Evolutionary conservation across 2,329 filamentous ascomycete genomes (phyloP).

Genomic region (Calonectria pseudoreteaudii): DNA sequence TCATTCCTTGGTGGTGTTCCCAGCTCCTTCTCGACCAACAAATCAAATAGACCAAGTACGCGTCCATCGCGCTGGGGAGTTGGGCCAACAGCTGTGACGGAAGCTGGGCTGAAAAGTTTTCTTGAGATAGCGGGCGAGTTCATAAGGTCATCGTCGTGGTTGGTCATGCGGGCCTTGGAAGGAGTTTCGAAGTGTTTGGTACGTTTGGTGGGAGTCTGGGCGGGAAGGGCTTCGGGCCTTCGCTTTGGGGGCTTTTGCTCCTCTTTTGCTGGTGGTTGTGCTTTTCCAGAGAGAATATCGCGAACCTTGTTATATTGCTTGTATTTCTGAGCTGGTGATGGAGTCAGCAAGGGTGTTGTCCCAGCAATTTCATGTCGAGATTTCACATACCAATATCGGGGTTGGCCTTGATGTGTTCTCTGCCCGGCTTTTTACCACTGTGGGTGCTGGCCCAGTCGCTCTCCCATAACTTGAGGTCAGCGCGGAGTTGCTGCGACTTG

Average conservation of each 20-base stretch:
- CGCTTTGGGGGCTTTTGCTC: conserved; percentile 55
- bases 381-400: conserved; percentile 72
- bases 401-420: conserved; percentile 82
- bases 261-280: conserved; percentile 54
- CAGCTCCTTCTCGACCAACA: conserved; percentile 65
- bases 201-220: conserved; percentile 65
- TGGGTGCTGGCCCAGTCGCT: conserved; percentile 72
- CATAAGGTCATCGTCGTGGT: conserved; percentile 57
- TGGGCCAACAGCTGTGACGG: conserved; percentile 75
- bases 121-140: conserved; percentile 68
- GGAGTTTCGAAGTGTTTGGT: conserved; percentile 61
- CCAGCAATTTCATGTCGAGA: fast-evolving
- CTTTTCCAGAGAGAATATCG: conserved; percentile 68
- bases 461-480: conserved; percentile 81
- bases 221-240: conserved; percentile 48
- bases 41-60: conserved; percentile 82
- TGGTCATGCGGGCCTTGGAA: conserved; percentile 49
- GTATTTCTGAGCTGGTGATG: conserved; percentile 73
- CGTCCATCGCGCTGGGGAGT: conserved; percentile 84
- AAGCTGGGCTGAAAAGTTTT: conserved; percentile 69
- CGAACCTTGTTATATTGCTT: conserved; percentile 79
- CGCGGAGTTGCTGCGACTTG: conserved; percentile 68
- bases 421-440: conserved; percentile 74
- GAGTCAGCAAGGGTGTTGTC: background rate
- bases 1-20: conserved; percentile 62